phyloP scores from a whole-genome alignment of 2,329 filamentous ascomycete species.

The Diaporthe australafricana region DNA sequence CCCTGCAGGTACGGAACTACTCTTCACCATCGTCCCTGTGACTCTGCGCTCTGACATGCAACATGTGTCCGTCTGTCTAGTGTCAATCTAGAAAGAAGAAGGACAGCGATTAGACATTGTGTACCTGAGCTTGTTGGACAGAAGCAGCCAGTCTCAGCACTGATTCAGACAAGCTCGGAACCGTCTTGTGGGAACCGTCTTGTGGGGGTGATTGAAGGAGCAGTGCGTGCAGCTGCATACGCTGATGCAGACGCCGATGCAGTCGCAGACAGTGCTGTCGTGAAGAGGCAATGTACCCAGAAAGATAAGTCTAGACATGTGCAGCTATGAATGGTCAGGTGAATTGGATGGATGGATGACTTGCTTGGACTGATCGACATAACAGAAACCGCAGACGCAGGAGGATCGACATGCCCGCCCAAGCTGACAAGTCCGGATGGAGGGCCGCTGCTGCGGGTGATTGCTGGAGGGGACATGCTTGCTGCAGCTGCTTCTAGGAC shows the following conservation, averaged over 20 bases:
- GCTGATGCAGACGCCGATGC: neutral
- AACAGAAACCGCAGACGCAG: neutral
- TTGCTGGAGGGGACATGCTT: constrained; percentile 16
- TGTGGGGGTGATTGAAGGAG: constrained; percentile 8
- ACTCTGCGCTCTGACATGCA: neutral
- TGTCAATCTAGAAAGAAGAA: neutral
- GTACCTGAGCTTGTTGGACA: neutral
- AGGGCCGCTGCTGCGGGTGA: neutral
- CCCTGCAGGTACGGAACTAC: neutral
- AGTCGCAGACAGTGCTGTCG: no score
- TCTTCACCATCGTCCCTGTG: neutral
- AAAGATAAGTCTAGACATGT: neutral
- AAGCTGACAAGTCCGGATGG: neutral
- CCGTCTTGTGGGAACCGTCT: neutral
- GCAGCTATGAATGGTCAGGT: neutral
- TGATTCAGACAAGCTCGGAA: constrained; percentile 2
- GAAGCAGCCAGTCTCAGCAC: neutral
- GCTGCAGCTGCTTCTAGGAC: neutral
- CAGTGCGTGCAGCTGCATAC: neutral
- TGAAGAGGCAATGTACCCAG: neutral
- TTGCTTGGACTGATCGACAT: constrained; percentile 7
- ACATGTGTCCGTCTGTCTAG: neutral
- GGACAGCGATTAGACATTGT: neutral
- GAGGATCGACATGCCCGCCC: neutral
- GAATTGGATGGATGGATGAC: neutral